Conservation (phyloP, 2,329 filamentous ascomycete species). For the Diatrype stigma region DNA sequence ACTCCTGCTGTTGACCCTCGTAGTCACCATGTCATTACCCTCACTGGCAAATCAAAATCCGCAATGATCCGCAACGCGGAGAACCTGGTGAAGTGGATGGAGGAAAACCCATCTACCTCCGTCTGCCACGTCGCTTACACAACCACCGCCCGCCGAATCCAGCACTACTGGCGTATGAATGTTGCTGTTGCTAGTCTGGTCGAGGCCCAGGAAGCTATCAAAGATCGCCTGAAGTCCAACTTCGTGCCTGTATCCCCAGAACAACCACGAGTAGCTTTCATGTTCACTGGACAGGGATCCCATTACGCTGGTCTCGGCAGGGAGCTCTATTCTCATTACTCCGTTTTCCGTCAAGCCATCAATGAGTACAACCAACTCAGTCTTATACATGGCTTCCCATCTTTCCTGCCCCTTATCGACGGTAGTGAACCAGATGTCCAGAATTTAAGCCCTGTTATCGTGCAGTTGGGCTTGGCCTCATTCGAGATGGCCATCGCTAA, state of each 20-base stretch:
- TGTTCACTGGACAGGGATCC: constrained; percentile 55
- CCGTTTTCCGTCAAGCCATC: constrained; percentile 47
- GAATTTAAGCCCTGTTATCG: constrained; percentile 44
- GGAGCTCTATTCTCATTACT: constrained; percentile 43
- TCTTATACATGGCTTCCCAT: constrained; percentile 50
- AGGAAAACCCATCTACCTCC: constrained; percentile 45
- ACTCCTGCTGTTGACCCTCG: constrained; percentile 44
- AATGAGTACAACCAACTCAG: constrained; percentile 54
- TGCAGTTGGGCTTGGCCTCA: constrained; percentile 51
- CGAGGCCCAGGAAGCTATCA: constrained; percentile 40
- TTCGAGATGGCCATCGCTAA: constrained; percentile 55
- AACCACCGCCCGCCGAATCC: constrained; percentile 61
- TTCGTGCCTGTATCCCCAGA: constrained; percentile 39
- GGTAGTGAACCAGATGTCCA: constrained; percentile 39
- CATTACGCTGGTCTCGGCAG: constrained; percentile 49
- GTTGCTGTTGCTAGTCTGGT: constrained; percentile 37
- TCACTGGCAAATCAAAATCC: constrained; percentile 53
- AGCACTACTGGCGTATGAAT: constrained; percentile 54
- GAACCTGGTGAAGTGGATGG: constrained; percentile 50
- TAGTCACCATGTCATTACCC: constrained; percentile 51
- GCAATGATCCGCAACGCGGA: constrained; percentile 57
- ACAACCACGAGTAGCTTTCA: constrained; percentile 46
- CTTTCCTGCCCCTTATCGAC: constrained; percentile 49
- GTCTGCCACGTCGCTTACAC: constrained; percentile 61
- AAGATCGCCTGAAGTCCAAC: constrained; percentile 37